Evolutionary conservation across 768 basidiomycete genomes (phyloP), one percentile per base, ranked within the genome.

Genomic region (Leccinum rimulosum): DNA sequence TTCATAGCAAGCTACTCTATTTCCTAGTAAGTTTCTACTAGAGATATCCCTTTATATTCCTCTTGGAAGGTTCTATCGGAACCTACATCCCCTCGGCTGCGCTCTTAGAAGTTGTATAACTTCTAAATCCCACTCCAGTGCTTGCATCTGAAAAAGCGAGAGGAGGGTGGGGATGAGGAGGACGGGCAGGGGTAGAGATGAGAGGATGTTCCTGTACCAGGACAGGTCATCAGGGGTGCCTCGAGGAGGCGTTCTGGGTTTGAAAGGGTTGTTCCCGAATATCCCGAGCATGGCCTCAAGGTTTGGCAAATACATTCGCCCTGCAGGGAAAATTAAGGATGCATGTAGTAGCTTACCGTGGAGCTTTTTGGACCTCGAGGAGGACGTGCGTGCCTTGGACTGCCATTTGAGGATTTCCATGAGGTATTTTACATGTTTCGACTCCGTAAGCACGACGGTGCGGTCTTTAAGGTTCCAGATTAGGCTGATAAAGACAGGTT

Each of bases 201-300:
- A 49, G 8, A 54, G 14, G 19, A 5, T 0, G 4, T 19, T 19
- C 6, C 3, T 2, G 4, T 8, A 35, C 33, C 33, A 35, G 3
- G 4, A 12, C 10, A 65, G 9, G 15, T 50, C 22, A 0, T 35
- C 7, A 0, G 0, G 3, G 10, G 3, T 15, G 54, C 17, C 4
- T 6, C 5, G 1, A 68, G 52, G 19, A 35, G 57, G 25, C 50
- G 66, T 25, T 2, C 40, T 3, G 1, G 68, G 75, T 15, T 60
- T 30, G 64, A 75, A 74, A 15, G 76, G 78, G 60, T 61, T 40
- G 9, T 73, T 19, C 47, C 54, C 17, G 43, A 66, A 76, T 0
- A 66, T 52, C 0, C 61, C 62, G 0, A 82, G 57, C 67, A 80
- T 74, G 1, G 31, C 6, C 55, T 82, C 76, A 28, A 64, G 5